These are phyloP conservation scores for Hericium erinaceus DNA, from an alignment of 768 basidiomycete species.

Conservation along the genomic window DNA sequence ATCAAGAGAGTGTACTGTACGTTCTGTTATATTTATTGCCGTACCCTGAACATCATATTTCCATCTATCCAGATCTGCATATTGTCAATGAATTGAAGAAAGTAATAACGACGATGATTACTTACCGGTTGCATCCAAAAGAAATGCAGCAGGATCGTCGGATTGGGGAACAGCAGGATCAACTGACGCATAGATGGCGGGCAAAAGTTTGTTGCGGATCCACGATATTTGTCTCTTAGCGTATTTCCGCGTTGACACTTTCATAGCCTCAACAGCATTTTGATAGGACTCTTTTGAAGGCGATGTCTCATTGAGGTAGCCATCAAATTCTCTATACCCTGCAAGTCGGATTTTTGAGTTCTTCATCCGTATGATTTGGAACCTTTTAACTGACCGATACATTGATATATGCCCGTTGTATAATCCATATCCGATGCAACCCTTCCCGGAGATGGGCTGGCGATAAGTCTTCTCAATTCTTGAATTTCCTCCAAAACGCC, in stretches of 20 bases:
- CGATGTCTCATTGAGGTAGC: constrained; percentile 43
- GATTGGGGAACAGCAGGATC: constrained; percentile 17
- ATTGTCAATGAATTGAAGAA: constrained; percentile 24
- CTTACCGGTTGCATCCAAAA: constrained; percentile 64
- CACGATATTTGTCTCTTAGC: constrained; percentile 87
- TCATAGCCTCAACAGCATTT: constrained; percentile 68
- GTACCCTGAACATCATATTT: constrained; percentile 38
- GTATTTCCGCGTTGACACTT: constrained; percentile 81
- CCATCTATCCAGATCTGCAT: constrained; percentile 45
- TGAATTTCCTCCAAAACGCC: constrained; percentile 78
- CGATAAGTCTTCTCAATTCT: constrained; percentile 25
- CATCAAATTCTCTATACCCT: constrained; percentile 91
- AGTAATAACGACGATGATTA: background rate
- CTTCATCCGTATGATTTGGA: background rate
- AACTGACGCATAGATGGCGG: constrained; percentile 49
- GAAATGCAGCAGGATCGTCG: constrained; percentile 33
- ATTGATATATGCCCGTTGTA: constrained; percentile 85
- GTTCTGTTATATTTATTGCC: constrained; percentile 40
- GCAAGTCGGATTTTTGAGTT: background rate
- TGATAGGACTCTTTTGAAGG: constrained; percentile 30
- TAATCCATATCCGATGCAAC: constrained; percentile 33
- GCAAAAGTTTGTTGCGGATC: constrained; percentile 85
- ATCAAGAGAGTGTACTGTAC: constrained; percentile 15
- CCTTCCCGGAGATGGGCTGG: too few relatives aligned
- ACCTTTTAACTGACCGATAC: constrained; percentile 43